A percentile compares a stretch with the other conserved stretches of the same genome.
These are phyloP conservation scores for Catunica adiposa DNA, from an alignment of 2,329 filamentous ascomycete species.

Conservation along the genomic window DNA sequence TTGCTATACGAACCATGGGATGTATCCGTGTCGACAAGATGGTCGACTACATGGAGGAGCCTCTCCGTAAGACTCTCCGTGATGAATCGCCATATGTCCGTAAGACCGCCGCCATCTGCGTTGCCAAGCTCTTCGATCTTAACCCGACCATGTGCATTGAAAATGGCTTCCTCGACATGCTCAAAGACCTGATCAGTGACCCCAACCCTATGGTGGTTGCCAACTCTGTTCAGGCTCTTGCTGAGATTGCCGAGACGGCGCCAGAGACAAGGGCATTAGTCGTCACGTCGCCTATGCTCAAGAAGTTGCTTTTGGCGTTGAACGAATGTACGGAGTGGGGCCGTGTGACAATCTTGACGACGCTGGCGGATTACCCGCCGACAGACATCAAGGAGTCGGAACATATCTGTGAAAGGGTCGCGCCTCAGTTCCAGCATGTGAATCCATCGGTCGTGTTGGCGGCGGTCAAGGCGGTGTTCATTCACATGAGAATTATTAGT, in stretches of 20 bases:
- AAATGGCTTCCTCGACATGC: slow-evolving; percentile 82
- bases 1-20: slow-evolving; percentile 96
- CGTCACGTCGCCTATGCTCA: slow-evolving; percentile 66
- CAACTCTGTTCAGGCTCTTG: slow-evolving; percentile 85
- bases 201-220: slow-evolving; percentile 98
- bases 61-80: slow-evolving; percentile 81
- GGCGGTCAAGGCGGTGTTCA: slow-evolving; percentile 95
- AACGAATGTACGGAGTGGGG: slow-evolving; percentile 99
- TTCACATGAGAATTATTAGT: slow-evolving; percentile 79
- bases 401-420: slow-evolving; percentile 91
- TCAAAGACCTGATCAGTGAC: slow-evolving; percentile 93
- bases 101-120: slow-evolving; percentile 94
- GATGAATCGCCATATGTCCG: slow-evolving; percentile 97
- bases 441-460: slow-evolving; percentile 93
- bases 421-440: slow-evolving; percentile 95
- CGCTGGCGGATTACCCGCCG: slow-evolving; percentile 73
- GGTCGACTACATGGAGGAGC: slow-evolving; percentile 99
- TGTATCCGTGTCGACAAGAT: slow-evolving; percentile 98
- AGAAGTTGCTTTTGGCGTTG: slow-evolving; percentile 89
- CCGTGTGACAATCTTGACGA: slow-evolving; percentile 79
- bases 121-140: slow-evolving; percentile 92
- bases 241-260: slow-evolving; percentile 77
- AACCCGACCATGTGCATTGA: slow-evolving; percentile 87
- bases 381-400: slow-evolving; percentile 88
- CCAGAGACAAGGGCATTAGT: slow-evolving; percentile 79